A percentile compares a stretch with the other conserved stretches of the same genome.
phyloP scores from a whole-genome alignment of 2,329 filamentous ascomycete genomes.

The Phialophora verrucosa region DNA sequence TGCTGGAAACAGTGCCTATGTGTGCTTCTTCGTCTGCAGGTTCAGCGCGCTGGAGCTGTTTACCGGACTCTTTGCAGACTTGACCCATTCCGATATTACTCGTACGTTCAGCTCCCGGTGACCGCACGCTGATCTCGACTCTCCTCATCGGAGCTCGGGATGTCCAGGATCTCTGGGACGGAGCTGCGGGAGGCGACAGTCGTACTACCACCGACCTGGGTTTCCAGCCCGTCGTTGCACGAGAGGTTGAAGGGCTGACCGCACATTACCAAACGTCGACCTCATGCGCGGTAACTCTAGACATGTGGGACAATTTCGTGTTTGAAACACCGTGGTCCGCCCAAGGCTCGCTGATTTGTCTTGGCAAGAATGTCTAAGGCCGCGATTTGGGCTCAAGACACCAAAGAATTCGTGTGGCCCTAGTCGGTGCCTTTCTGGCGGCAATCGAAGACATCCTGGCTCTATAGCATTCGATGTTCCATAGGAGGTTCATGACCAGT shows the following conservation, averaged over 20 bases:
- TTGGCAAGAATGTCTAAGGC: neutral
- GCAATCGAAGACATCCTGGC: neutral
- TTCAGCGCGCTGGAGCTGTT: neutral
- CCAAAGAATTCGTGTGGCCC: constrained; percentile 1
- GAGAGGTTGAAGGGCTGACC: constrained; percentile 17
- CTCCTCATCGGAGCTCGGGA: neutral
- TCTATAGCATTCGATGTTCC: neutral
- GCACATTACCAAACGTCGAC: constrained; percentile 32
- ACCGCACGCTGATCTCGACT: neutral
- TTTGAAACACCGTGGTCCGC: constrained; percentile 17
- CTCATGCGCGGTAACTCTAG: constrained; percentile 16
- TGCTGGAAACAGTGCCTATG: constrained; percentile 3
- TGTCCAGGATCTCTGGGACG: constrained; percentile 1
- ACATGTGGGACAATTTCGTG: constrained; percentile 27
- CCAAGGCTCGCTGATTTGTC: constrained; percentile 1
- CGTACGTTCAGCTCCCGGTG: neutral
- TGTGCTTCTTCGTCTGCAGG: neutral
- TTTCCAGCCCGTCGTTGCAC: constrained; percentile 21
- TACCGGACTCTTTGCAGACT: neutral
- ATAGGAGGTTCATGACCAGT: neutral
- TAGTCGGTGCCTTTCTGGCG: constrained; percentile 11
- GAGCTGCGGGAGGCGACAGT: constrained; percentile 15
- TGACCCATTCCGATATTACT: neutral
- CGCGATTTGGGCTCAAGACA: neutral
- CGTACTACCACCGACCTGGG: constrained; percentile 17